Percentiles rank a stretch among this genome's conserved stretches.
Evolutionary conservation across 169 alveolate species (phyloP).

Genomic region (Eimeria sp.): DNA sequence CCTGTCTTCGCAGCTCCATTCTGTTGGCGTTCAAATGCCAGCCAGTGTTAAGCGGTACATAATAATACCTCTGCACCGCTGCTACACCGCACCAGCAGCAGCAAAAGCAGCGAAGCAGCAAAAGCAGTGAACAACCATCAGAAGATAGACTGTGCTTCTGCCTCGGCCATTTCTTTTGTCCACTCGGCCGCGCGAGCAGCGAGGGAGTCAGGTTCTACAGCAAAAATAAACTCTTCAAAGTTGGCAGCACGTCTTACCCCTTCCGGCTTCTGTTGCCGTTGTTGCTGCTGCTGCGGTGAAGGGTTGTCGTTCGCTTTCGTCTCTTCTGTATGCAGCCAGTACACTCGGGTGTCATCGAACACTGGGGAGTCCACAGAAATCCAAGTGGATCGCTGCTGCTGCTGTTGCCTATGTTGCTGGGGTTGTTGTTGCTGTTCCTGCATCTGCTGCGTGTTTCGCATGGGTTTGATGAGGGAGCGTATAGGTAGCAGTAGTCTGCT

Average conservation of each 20-base stretch:
- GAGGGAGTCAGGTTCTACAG: constrained; percentile 13
- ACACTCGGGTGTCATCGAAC: not conserved
- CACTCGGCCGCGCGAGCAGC: constrained; percentile 39
- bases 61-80: too few species aligned
- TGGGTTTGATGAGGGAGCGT: not conserved
- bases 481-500: constrained; percentile 40
- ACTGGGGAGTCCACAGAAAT: not conserved
- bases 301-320: not conserved
- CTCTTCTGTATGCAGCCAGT: not conserved
- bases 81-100: too few species aligned
- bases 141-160: not conserved
- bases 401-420: not conserved
- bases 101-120: not conserved
- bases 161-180: not conserved
- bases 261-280: not conserved
- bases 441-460: not conserved
- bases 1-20: too few species aligned
- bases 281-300: not conserved
- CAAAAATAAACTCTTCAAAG: constrained; percentile 7
- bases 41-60: too few species aligned
- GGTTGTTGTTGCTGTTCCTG: constrained; percentile 11
- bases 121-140: not conserved
- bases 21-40: too few species aligned
- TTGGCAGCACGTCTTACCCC: not conserved
- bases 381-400: constrained; percentile 9